Conservation (phyloP, 2,329 filamentous ascomycete species). For the Xylariales sp. region DNA sequence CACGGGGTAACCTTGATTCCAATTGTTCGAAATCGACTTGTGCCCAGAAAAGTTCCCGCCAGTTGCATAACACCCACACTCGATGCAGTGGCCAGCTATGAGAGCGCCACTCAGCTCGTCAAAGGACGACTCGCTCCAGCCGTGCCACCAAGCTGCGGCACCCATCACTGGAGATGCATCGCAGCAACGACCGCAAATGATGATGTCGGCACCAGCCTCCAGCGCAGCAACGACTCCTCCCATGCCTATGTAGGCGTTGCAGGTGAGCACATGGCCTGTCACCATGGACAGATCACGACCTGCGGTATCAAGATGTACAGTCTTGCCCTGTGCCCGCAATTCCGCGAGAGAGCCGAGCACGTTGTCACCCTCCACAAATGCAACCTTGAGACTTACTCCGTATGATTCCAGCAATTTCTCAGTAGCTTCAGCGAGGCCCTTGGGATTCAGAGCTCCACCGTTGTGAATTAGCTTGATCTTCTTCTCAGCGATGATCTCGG, state of each 20-base stretch:
- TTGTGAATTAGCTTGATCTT: constrained; percentile 46
- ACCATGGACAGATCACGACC: too few species aligned
- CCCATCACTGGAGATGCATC: constrained; percentile 17
- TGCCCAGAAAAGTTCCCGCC: constrained; percentile 41
- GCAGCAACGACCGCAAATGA: constrained; percentile 18
- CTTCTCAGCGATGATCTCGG: constrained; percentile 23
- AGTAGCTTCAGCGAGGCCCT: constrained; percentile 39
- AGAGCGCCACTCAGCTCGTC: constrained; percentile 18
- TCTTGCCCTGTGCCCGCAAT: too few species aligned
- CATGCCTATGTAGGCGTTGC: constrained; percentile 3
- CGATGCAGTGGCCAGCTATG: constrained; percentile 38
- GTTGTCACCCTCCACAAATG: constrained; percentile 40
- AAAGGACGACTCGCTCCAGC: constrained; percentile 10
- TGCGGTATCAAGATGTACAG: too few species aligned
- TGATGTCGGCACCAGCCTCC: constrained; percentile 14
- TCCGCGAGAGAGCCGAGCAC: too few species aligned
- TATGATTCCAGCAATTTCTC: too few species aligned
- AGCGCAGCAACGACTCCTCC: constrained; percentile 7
- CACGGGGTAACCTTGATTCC: constrained; percentile 15
- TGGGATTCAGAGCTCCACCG: constrained; percentile 48
- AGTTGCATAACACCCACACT: constrained; percentile 37
- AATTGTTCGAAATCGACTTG: constrained; percentile 21
- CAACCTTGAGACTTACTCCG: too few species aligned
- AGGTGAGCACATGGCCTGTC: too few species aligned
- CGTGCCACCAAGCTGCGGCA: constrained; percentile 14